Evolutionary conservation across 192 early-diverging fungal genomes (phyloP).

Genomic region (Rhizoclosmatium globosum): DNA sequence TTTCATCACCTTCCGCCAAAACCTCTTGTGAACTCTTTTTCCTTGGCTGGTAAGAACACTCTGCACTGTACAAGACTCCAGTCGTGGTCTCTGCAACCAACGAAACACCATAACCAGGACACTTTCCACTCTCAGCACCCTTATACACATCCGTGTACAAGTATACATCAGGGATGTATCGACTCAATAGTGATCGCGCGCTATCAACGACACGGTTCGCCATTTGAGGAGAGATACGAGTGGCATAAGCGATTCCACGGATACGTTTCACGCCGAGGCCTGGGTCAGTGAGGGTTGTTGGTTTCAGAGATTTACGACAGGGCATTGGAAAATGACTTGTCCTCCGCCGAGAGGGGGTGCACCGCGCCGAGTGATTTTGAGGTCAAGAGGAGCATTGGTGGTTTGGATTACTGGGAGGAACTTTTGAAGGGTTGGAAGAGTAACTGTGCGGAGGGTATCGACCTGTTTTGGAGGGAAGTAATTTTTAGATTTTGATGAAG

Average conservation of each 20-base stretch:
- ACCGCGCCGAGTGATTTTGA: constrained; percentile 84
- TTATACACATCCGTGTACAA: constrained; percentile 98
- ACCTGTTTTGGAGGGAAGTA: constrained; percentile 53
- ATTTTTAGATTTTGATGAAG: background rate
- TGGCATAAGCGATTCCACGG: constrained; percentile 93
- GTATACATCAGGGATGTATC: constrained; percentile 96
- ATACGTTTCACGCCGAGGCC: constrained; percentile 88
- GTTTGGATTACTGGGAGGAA: constrained; percentile 51
- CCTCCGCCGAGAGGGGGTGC: constrained; percentile 93
- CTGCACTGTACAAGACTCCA: constrained; percentile 82
- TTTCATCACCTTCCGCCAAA: constrained; percentile 21
- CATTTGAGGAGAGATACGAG: constrained; percentile 92
- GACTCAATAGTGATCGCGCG: constrained; percentile 84
- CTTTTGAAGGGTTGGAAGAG: constrained; percentile 80
- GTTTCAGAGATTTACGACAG: constrained; percentile 76
- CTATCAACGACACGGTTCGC: constrained; percentile 93
- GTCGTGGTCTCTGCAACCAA: constrained; percentile 94
- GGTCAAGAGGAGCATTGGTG: constrained; percentile 18
- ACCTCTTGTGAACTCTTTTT: constrained; percentile 21
- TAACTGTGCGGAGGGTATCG: constrained; percentile 90
- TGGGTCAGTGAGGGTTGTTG: constrained; percentile 77
- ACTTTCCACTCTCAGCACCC: constrained; percentile 89
- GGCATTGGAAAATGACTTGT: constrained; percentile 87
- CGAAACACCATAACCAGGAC: constrained; percentile 91
- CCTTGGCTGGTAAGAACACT: constrained; percentile 77